Conservation (phyloP, 495 filamentous ascomycete species). For the Neurospora terricola region DNA sequence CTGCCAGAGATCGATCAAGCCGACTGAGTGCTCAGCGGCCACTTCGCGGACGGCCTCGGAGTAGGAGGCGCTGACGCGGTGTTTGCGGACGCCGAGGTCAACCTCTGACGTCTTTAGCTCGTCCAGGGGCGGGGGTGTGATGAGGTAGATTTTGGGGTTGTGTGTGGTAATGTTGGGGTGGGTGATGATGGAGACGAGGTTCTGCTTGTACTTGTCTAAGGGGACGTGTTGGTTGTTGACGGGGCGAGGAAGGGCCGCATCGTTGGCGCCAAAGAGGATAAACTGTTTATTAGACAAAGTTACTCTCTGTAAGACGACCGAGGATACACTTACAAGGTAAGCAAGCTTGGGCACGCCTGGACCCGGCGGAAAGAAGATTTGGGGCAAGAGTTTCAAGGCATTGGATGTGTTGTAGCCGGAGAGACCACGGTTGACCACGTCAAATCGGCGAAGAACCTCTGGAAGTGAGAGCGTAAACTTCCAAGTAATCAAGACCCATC, state of each 20-base stretch:
- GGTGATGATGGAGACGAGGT: slow-evolving; percentile 56
- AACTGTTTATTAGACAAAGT: slow-evolving; percentile 26
- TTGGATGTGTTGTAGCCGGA: slow-evolving; percentile 42
- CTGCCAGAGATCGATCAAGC: slow-evolving; percentile 66
- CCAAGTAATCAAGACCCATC: too few species aligned
- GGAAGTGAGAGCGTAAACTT: too few species aligned
- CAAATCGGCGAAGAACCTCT: slow-evolving; percentile 35
- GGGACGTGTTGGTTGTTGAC: slow-evolving; percentile 61
- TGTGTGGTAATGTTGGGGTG: slow-evolving; percentile 61
- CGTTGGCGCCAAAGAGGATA: slow-evolving; percentile 82
- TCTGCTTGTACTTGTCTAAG: slow-evolving; percentile 58
- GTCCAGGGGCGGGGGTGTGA: slow-evolving; percentile 73
- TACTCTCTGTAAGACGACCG: neutral
- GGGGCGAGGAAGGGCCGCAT: slow-evolving; percentile 53
- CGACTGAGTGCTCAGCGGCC: slow-evolving; percentile 48
- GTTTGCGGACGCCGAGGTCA: slow-evolving; percentile 48
- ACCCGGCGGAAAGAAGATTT: slow-evolving; percentile 37
- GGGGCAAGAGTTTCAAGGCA: slow-evolving; percentile 29
- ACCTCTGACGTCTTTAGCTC: slow-evolving; percentile 53
- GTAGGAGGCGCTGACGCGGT: slow-evolving; percentile 56
- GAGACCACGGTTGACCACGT: slow-evolving; percentile 41
- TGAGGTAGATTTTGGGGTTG: slow-evolving; percentile 59
- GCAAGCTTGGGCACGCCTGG: slow-evolving; percentile 40
- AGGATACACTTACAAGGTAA: slow-evolving; percentile 48
- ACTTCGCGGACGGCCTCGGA: slow-evolving; percentile 59